Evolutionary conservation across 2,329 filamentous ascomycete species (phyloP).

Genomic region (Aspergillus sp.): DNA sequence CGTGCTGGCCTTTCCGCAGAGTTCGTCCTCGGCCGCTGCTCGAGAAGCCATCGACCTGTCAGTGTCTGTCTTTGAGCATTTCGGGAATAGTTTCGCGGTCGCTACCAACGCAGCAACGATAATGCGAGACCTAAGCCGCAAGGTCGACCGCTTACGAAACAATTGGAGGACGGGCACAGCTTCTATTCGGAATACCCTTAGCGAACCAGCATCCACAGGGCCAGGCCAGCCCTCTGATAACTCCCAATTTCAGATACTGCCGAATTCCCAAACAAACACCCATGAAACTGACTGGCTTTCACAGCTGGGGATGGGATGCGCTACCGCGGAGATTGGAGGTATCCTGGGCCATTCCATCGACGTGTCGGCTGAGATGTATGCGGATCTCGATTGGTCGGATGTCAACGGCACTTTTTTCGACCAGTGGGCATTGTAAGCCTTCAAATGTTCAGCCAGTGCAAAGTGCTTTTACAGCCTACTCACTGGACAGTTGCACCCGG

Average conservation of each 20-base stretch:
- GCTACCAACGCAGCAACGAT: not conserved
- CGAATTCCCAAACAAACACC: not conserved
- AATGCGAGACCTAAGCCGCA: not conserved
- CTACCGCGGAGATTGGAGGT: slow-evolving; percentile 7
- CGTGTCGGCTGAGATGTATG: slow-evolving; percentile 3
- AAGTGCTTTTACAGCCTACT: too few species aligned
- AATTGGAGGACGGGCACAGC: not conserved
- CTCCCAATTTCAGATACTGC: not conserved
- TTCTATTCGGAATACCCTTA: not conserved
- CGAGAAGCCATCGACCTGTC: not conserved
- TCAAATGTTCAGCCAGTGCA: too few species aligned
- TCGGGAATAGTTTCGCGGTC: slow-evolving; percentile 1
- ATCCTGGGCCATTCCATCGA: slow-evolving; percentile 17
- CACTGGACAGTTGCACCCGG: too few species aligned
- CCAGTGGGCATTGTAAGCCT: too few species aligned
- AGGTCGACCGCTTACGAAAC: not conserved
- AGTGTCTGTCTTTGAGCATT: not conserved
- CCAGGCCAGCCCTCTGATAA: not conserved
- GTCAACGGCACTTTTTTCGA: slow-evolving; percentile 4
- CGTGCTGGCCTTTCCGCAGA: slow-evolving; percentile 28
- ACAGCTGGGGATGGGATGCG: not conserved
- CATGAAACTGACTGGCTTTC: not conserved
- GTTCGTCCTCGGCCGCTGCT: not conserved
- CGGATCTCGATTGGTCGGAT: slow-evolving; percentile 10
- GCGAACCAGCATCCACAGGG: not conserved